Conservation (phyloP, 1,284 basidiomycete species). For the Pseudozyma thailandica region DNA sequence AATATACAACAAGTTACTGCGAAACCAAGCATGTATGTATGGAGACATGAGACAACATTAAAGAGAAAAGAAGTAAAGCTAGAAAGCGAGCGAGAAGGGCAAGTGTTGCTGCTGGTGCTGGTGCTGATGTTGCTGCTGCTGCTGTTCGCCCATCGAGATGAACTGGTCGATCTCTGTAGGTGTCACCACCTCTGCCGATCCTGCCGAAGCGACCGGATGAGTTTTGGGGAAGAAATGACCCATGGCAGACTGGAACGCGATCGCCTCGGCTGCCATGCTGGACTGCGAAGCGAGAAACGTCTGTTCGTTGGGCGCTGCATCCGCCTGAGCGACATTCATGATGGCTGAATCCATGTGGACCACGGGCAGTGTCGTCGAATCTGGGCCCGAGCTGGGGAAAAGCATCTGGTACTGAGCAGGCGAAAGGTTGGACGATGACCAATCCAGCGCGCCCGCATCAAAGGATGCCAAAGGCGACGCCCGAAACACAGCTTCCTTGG, state of each 20-base stretch:
- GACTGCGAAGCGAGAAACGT: slow-evolving; percentile 18
- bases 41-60: slow-evolving; percentile 1
- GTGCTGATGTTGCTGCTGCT: slow-evolving; percentile 5
- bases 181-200: slow-evolving; percentile 17
- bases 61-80: not conserved
- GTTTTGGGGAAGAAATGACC: slow-evolving; percentile 49
- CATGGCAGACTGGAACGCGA: slow-evolving; percentile 37
- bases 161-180: slow-evolving; percentile 35
- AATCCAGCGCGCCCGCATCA: slow-evolving; percentile 43
- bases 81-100: slow-evolving; percentile 21
- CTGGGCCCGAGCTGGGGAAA: slow-evolving; percentile 6
- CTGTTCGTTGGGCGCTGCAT: slow-evolving; percentile 3
- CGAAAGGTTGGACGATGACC: slow-evolving; percentile 23
- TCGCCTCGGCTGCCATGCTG: slow-evolving; percentile 26
- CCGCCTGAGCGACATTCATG: slow-evolving; percentile 12
- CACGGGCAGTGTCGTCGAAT: not conserved
- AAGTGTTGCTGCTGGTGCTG: slow-evolving; percentile 16
- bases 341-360: slow-evolving; percentile 21
- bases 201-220: slow-evolving; percentile 10
- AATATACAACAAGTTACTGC: not conserved
- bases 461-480: slow-evolving; percentile 21
- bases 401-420: slow-evolving; percentile 33
- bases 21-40: not conserved
- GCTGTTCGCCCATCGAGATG: slow-evolving; percentile 16
- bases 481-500: slow-evolving; percentile 14